A percentile compares a stretch with the other conserved stretches of the same genome.
Conservation (phyloP, 1,284 basidiomycete species). For the Volvariella surrecta region DNA sequence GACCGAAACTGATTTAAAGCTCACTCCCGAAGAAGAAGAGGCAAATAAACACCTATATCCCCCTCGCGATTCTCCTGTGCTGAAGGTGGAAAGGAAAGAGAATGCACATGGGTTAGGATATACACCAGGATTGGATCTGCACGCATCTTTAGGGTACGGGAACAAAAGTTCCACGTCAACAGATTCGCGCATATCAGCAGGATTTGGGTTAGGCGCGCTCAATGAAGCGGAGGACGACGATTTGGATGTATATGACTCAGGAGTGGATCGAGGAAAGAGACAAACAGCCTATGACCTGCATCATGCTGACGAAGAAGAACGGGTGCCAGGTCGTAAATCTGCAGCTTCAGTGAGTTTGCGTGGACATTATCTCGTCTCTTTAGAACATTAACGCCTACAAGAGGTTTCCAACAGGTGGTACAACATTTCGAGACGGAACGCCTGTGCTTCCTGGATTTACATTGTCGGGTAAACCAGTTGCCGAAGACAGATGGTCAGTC, state of each 20-base stretch:
- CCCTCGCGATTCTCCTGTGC: constrained; percentile 67
- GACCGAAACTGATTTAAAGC: constrained; percentile 28
- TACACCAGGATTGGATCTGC: constrained; percentile 53
- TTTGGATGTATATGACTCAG: constrained; percentile 71
- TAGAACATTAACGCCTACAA: constrained; percentile 23
- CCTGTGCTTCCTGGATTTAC: constrained; percentile 72
- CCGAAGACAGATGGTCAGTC: constrained; percentile 67
- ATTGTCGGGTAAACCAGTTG: constrained; percentile 57
- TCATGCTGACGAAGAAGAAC: constrained; percentile 58
- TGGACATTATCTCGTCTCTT: constrained; percentile 14
- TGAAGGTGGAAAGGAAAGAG: constrained; percentile 61
- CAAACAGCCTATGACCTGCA: constrained; percentile 63
- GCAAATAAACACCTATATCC: constrained; percentile 83
- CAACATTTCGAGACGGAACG: constrained; percentile 65
- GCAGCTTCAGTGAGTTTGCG: constrained; percentile 11
- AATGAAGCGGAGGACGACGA: constrained; percentile 90
- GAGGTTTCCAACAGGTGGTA: constrained; percentile 21
- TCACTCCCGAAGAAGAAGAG: constrained; percentile 60
- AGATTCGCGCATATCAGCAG: constrained; percentile 37
- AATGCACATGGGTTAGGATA: constrained; percentile 79
- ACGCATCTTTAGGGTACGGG: constrained; percentile 40
- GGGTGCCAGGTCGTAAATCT: constrained; percentile 11
- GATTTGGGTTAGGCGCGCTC: constrained; percentile 79
- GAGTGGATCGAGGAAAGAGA: constrained; percentile 28
- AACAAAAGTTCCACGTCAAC: constrained; percentile 13